Percentiles rank a stretch among this genome's conserved stretches.
Conservation (phyloP, 2,329 filamentous ascomycete species). For the Aspergillus sp. region DNA sequence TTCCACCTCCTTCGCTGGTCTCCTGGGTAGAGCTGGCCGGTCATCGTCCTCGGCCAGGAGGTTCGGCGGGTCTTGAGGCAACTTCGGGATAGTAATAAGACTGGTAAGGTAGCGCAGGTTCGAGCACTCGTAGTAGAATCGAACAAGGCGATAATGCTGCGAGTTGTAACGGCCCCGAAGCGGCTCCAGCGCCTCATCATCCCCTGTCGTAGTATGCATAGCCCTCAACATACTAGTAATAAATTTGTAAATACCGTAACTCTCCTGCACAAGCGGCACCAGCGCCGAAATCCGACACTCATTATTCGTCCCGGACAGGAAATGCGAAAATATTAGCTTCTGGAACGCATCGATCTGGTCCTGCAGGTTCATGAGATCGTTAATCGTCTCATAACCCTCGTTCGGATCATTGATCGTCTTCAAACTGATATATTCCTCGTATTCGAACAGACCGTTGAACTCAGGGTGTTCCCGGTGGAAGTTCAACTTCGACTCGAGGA, state of each 20-base stretch:
- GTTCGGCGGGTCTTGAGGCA: constrained; percentile 89
- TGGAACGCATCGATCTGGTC: constrained; percentile 99
- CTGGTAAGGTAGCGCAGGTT: constrained; percentile 95
- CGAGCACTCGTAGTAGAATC: constrained; percentile 99
- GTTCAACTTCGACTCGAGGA: constrained; percentile 85
- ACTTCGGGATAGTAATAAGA: constrained; percentile 89
- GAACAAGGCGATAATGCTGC: constrained; percentile 91
- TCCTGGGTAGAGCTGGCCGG: constrained; percentile 71
- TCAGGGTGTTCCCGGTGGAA: constrained; percentile 96
- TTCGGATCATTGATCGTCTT: constrained; percentile 99
- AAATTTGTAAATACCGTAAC: constrained; percentile 99
- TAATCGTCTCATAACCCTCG: constrained; percentile 90
- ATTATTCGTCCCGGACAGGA: constrained; percentile 84
- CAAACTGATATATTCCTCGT: constrained; percentile 96
- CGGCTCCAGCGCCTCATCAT: constrained; percentile 85
- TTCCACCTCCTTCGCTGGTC: constrained; percentile 65
- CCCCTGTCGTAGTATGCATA: constrained; percentile 93
- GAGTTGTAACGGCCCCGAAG: constrained; percentile 85
- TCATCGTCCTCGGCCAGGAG: constrained; percentile 78
- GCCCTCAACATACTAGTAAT: constrained; percentile 98
- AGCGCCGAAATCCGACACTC: constrained; percentile 93
- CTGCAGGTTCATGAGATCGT: constrained; percentile 90
- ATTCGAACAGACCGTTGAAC: constrained; percentile 98
- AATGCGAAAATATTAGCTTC: constrained; percentile 96
- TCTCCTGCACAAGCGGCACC: constrained; percentile 91